Conservation (phyloP, 768 basidiomycete species). For the Chalciporus pseudorubinellus region DNA sequence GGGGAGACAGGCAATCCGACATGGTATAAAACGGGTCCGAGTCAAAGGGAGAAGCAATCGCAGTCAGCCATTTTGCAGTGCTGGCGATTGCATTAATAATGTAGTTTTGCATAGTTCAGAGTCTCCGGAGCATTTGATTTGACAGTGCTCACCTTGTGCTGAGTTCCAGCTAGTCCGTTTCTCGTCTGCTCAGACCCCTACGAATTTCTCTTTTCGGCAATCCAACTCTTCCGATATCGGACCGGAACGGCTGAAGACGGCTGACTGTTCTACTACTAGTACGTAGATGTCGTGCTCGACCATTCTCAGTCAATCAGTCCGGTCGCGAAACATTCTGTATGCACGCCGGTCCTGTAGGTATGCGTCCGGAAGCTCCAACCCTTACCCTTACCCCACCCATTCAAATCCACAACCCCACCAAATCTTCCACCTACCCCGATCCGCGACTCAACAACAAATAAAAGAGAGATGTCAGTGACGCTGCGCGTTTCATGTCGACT, state of each 20-base stretch:
- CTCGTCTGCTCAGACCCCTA: too few relatives aligned
- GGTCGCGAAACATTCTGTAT: slow-evolving; percentile 6
- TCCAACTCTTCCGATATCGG: background rate
- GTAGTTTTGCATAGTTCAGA: too few relatives aligned
- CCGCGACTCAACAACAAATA: slow-evolving; percentile 51
- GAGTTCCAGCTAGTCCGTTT: too few relatives aligned
- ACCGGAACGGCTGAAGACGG: too few relatives aligned
- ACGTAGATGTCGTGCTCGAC: slow-evolving; percentile 5
- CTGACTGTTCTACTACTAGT: too few relatives aligned
- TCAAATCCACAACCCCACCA: slow-evolving; percentile 58
- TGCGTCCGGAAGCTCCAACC: slow-evolving; percentile 25
- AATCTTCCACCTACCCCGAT: slow-evolving; percentile 57
- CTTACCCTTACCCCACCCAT: slow-evolving; percentile 51
- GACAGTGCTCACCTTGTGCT: too few relatives aligned
- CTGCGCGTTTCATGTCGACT: background rate
- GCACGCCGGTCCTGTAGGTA: slow-evolving; percentile 11
- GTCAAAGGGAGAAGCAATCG: too few relatives aligned
- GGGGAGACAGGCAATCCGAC: background rate
- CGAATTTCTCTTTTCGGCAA: too few relatives aligned
- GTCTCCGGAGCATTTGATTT: too few relatives aligned
- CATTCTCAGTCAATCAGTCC: slow-evolving; percentile 4
- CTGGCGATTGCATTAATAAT: too few relatives aligned
- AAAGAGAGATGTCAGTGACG: slow-evolving; percentile 54
- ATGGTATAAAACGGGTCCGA: background rate
- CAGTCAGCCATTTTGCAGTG: too few relatives aligned